These are phyloP conservation scores for Serpula lacrymans DNA, from an alignment of 768 basidiomycete species.

Conservation along the genomic window DNA sequence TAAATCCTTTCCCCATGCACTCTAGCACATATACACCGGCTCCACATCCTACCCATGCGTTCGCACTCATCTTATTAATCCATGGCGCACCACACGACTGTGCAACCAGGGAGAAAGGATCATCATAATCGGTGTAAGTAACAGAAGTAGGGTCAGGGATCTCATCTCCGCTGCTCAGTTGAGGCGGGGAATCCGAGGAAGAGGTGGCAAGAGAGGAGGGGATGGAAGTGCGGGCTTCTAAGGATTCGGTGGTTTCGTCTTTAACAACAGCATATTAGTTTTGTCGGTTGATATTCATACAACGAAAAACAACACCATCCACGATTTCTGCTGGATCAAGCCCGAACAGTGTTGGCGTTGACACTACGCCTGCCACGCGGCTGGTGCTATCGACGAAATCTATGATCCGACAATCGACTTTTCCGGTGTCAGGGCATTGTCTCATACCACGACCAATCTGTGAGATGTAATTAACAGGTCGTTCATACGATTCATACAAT, in stretches of 20 bases:
- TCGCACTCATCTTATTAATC: conserved; percentile 48
- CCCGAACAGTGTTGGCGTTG: conserved; percentile 81
- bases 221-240: conserved; percentile 47
- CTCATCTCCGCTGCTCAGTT: conserved; percentile 22
- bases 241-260: conserved; percentile 52
- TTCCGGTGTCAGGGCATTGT: conserved; percentile 75
- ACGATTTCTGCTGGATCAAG: conserved; percentile 65
- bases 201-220: no score
- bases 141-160: conserved; percentile 59
- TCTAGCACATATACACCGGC: conserved; percentile 69
- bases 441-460: conserved; percentile 94
- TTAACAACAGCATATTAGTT: conserved; percentile 1
- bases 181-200: conserved; percentile 1
- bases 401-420: conserved; percentile 81
- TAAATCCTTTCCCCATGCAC: conserved; percentile 64
- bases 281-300: conserved; percentile 2
- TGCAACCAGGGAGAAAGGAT: conserved; percentile 62
- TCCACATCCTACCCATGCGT: conserved; percentile 83
- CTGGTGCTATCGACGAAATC: conserved; percentile 83
- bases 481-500: neutral
- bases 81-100: conserved; percentile 52
- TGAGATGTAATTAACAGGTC: neutral
- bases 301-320: conserved; percentile 37
- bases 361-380: conserved; percentile 69
- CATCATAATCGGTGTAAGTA: conserved; percentile 72